Conservation (phyloP, 2,329 filamentous ascomycete genomes). For the Hirsutella thompsonii region DNA sequence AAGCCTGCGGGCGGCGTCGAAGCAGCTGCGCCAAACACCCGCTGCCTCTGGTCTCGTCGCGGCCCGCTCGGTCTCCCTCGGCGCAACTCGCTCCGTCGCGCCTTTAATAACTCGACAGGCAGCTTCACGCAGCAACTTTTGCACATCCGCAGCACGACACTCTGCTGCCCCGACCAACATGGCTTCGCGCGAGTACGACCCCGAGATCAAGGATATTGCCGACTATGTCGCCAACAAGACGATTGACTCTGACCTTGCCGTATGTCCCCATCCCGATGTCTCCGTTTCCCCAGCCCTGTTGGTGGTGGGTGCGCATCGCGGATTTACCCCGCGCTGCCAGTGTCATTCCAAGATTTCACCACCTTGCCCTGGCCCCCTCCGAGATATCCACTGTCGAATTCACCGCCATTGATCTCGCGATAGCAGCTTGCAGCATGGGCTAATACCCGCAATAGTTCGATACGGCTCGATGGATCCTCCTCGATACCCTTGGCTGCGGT, state of each 20-base stretch:
- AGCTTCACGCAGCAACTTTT: constrained; percentile 19
- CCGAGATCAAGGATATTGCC: constrained; percentile 91
- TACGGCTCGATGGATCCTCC: constrained; percentile 90
- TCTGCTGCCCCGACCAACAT: constrained; percentile 32
- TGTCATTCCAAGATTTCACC: neutral
- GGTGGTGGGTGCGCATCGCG: neutral
- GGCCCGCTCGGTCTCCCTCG: constrained; percentile 4
- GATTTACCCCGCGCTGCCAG: neutral
- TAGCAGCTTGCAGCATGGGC: no score
- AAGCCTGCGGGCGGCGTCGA: constrained; percentile 40
- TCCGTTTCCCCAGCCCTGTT: neutral
- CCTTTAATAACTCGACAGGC: constrained; percentile 36
- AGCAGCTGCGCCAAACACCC: constrained; percentile 30
- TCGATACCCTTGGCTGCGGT: constrained; percentile 94
- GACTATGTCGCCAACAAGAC: constrained; percentile 87
- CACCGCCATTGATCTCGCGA: no score
- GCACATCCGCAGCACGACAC: constrained; percentile 31
- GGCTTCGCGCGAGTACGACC: constrained; percentile 60
- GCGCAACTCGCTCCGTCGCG: constrained; percentile 16
- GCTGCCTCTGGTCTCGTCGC: constrained; percentile 15
- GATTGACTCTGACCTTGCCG: constrained; percentile 83
- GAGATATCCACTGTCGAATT: no score
- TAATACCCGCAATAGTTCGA: constrained; percentile 52
- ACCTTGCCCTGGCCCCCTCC: neutral
- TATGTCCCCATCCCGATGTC: constrained; percentile 34